These are phyloP conservation scores for Fusarium coffeatum DNA, from an alignment of 2,329 filamentous ascomycete species.

Conservation along the genomic window DNA sequence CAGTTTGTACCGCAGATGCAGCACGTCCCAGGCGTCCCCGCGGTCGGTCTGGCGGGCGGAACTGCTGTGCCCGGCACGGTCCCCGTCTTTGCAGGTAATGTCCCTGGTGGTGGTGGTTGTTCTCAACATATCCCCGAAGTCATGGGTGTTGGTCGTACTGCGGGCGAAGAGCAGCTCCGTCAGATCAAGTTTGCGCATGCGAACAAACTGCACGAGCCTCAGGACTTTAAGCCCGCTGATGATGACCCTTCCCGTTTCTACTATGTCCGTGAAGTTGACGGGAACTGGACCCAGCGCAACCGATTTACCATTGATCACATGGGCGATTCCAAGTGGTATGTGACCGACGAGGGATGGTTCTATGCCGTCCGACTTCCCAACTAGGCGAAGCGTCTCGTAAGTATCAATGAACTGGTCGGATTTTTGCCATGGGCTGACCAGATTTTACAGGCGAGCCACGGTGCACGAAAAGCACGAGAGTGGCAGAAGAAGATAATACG, in stretches of 20 bases:
- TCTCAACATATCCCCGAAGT: constrained; percentile 58
- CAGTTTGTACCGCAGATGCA: constrained; percentile 45
- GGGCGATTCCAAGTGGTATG: constrained; percentile 69
- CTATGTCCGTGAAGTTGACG: constrained; percentile 70
- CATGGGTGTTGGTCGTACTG: constrained; percentile 64
- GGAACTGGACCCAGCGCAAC: constrained; percentile 69
- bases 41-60: constrained; percentile 44
- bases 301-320: constrained; percentile 70
- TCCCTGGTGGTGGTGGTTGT: constrained; percentile 32
- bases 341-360: constrained; percentile 67
- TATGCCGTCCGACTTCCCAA: constrained; percentile 68
- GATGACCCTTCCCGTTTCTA: constrained; percentile 71
- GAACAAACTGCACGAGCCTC: constrained; percentile 65
- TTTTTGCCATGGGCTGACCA: constrained; percentile 12
- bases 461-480: background rate
- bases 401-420: background rate
- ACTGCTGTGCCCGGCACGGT: constrained; percentile 40
- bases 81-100: constrained; percentile 57
- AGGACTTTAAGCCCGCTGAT: constrained; percentile 73
- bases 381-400: constrained; percentile 36
- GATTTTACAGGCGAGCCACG: constrained; percentile 10
- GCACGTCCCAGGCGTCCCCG: constrained; percentile 44
- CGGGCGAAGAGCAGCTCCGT: constrained; percentile 59
- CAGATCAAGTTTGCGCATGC: constrained; percentile 62
- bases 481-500: constrained; percentile 3